A percentile compares a stretch with the other conserved stretches of the same genome.
Evolutionary conservation across 139 green algal genomes (phyloP).

Genomic region (Asterochloris sp.): DNA sequence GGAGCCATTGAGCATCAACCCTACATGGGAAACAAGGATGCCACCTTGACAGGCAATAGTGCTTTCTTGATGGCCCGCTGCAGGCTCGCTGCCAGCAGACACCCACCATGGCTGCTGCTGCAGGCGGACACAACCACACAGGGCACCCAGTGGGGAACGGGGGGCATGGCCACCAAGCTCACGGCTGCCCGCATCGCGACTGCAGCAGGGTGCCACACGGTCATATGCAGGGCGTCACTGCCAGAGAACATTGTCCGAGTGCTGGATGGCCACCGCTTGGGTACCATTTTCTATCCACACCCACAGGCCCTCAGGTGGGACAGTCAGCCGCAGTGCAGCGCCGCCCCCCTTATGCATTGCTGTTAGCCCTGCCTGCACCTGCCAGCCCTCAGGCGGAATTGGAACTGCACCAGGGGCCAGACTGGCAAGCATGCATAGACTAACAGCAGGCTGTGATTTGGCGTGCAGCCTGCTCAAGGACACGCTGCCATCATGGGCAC

Average conservation of each 20-base stretch:
- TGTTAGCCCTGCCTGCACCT: background rate
- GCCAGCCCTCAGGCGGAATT: too few species aligned
- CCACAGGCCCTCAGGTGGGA: conserved; percentile 35
- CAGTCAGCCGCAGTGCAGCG: too few species aligned
- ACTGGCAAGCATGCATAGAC: too few species aligned
- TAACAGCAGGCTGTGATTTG: too few species aligned
- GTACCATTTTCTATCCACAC: conserved; percentile 60
- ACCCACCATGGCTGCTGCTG: background rate
- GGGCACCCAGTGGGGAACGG: conserved; percentile 87
- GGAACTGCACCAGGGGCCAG: too few species aligned
- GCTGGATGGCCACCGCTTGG: conserved; percentile 37
- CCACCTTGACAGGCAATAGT: too few species aligned
- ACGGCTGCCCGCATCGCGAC: conserved; percentile 88
- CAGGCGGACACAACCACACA: conserved; percentile 60
- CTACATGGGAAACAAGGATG: too few species aligned
- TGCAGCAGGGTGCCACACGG: conserved; percentile 77
- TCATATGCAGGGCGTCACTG: conserved; percentile 57
- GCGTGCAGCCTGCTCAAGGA: too few species aligned
- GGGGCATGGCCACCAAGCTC: conserved; percentile 94
- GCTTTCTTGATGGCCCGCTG: too few species aligned
- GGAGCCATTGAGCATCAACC: too few species aligned
- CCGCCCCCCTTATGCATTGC: background rate
- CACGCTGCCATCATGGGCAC: too few species aligned
- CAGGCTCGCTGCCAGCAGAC: too few species aligned
- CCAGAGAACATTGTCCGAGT: conserved; percentile 54